Evolutionary conservation across 225 moss, liverwort and hornwort species (phyloP), one percentile per base, ranked within the genome.

Genomic region (Pleurozium schreberi): DNA sequence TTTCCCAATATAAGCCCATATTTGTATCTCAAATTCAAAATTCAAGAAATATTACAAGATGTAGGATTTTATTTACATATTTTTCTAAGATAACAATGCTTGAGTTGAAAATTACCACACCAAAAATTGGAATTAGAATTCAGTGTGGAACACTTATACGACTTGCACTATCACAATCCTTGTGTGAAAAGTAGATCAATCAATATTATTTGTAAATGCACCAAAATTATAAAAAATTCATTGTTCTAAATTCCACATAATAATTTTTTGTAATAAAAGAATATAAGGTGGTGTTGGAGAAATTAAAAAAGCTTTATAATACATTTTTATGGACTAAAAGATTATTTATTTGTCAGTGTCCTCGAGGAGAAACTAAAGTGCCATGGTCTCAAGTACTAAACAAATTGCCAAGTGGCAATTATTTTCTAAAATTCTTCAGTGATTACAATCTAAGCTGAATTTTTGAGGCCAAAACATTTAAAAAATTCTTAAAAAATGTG

Each of bases 1-100:
- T 6, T 30, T 33, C 0, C 3, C 4, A 31, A 49, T 13, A 5
- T 19, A n/a, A n/a, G 2, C 0, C 2, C 1, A 5, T 50, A 33
- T 33, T 20, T 47, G 30, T 49, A 12, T 75, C 2, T 33, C 12
- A 33, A 49, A 33, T 50, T 12, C 5, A 50, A 75, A 20, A 49
- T 49, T 9, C 3, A 75, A 49, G 16, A 75, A 33, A 12, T 50
- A 20, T 12, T 20, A 33, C 0, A 49, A 0, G 50, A 20, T 34
- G 1, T 14, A 0, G 4, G 33, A 33, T 31, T 75, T 33, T 8
- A 8, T 49, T 33, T 13, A 50, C 2, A 75, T 33, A 49, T 8
- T 50, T 49, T 50, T 3, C 1, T 7, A 7, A 12, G 3, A 49
- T 21, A 1, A 2, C 8, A 11, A 34, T 75, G 6, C 5, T 75